phyloP scores from a whole-genome alignment of 306 rosid species.

The Sindora glabra region DNA sequence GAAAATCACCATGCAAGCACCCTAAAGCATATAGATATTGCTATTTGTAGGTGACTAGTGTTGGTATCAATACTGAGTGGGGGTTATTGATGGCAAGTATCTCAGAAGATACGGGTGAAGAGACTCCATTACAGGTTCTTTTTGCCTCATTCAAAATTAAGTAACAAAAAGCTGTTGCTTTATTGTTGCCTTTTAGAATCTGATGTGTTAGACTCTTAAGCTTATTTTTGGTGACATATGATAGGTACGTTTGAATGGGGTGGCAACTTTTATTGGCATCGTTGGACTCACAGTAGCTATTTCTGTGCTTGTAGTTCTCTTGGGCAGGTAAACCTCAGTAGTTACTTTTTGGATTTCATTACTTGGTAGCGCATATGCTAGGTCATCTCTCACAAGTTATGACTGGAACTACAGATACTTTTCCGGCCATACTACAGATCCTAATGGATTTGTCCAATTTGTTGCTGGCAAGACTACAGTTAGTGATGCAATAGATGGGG shows the following conservation, averaged over 20 bases:
- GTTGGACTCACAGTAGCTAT: constrained; percentile 90
- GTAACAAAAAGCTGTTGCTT: constrained; percentile 13
- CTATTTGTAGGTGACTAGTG: constrained; percentile 74
- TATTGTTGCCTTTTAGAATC: not conserved
- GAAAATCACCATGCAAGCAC: constrained; percentile 4
- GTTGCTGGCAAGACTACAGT: constrained; percentile 43
- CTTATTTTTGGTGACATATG: constrained; percentile 23
- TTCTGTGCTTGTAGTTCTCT: constrained; percentile 68
- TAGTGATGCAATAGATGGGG: constrained; percentile 49
- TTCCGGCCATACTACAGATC: constrained; percentile 49
- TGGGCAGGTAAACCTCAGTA: constrained; percentile 55
- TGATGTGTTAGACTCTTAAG: not conserved
- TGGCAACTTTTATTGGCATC: constrained; percentile 89
- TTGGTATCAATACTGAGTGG: constrained; percentile 99
- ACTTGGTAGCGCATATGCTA: not conserved
- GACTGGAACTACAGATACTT: constrained; percentile 57
- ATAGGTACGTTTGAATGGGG: constrained; percentile 98
- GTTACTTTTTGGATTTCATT: not conserved
- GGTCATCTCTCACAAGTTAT: constrained; percentile 13
- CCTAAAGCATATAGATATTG: constrained; percentile 5
- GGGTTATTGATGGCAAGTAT: constrained; percentile 99
- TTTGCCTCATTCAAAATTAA: constrained; percentile 6
- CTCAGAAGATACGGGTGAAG: constrained; percentile 95
- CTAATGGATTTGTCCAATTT: constrained; percentile 42
- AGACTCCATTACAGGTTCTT: constrained; percentile 91